Evolutionary conservation across 129 eudicot genomes (phyloP).

Genomic region (Artemisia argyi): DNA sequence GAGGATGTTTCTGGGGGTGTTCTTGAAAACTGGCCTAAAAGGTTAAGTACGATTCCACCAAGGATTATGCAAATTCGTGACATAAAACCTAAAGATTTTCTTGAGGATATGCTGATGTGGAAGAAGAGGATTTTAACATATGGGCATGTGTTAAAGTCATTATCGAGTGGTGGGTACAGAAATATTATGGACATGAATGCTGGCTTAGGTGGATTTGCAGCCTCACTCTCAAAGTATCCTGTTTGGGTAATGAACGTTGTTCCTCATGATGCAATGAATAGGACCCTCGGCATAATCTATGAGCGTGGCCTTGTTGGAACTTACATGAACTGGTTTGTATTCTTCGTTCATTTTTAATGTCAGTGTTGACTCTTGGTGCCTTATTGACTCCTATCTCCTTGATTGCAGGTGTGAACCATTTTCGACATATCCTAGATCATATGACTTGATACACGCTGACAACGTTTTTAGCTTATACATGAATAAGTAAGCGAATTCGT

Average conservation of each 20-base stretch:
- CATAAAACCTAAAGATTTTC: constrained; percentile 20
- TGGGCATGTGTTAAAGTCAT: constrained; percentile 8
- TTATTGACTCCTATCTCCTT: neutral
- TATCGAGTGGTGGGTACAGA: constrained; percentile 35
- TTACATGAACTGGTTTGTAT: constrained; percentile 41
- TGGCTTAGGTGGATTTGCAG: constrained; percentile 45
- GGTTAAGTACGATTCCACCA: constrained; percentile 33
- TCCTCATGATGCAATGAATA: constrained; percentile 31
- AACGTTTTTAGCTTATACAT: constrained; percentile 45
- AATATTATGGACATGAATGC: constrained; percentile 47
- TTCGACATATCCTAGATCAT: constrained; percentile 55
- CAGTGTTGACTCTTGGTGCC: neutral
- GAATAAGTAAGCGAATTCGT: constrained; percentile 38
- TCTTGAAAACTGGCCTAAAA: constrained; percentile 36
- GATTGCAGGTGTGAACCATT: constrained; percentile 53
- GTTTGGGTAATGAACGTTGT: constrained; percentile 51
- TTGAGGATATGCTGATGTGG: constrained; percentile 32
- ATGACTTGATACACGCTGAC: constrained; percentile 49
- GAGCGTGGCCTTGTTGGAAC: constrained; percentile 42
- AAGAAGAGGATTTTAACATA: constrained; percentile 28
- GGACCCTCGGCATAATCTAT: constrained; percentile 33
- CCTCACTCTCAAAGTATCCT: constrained; percentile 40
- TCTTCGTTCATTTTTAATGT: neutral
- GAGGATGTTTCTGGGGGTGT: constrained; percentile 33
- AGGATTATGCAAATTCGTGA: constrained; percentile 22